Evolutionary conservation across 176 grass and related monocot genomes (phyloP), one percentile per base, ranked within the genome.

Genomic region (Echinochloa phyllopogon): DNA sequence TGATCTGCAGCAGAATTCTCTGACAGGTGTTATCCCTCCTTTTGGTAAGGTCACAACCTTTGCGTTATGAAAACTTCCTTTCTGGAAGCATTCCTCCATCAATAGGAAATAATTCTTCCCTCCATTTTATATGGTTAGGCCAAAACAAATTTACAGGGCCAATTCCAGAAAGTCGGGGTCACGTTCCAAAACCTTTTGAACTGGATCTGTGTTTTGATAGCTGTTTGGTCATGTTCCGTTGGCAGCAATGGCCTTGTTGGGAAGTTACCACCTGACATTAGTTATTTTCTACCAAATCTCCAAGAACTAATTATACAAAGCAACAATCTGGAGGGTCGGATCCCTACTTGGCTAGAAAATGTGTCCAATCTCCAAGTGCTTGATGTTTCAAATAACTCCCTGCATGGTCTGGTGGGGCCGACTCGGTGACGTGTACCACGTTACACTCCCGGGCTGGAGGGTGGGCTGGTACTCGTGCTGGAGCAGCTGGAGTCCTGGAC

Each of bases 201-300:
- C 45, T 86, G 24, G 76, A 86, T 27, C 57, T 86, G 1, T 80
- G 76, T 64, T 27, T 44, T 55, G 80, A 80, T 25, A 74, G n/a
- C 48, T 86, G 69, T 86, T 45, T 40, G 84, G 84, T 1, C 5
- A 64, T 64, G 36, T 80, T 21, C 76, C 77, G n/a, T n/a, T n/a
- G 76, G 57, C 3, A 86, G 44, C 77, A 86, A 86, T 74, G 10
- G 1, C 8, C 84, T 86, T 74, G 57, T 65, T 86, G 76, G 84
- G 20, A 21, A 72, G 6, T 16, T 86, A 12, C 68, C 84, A 44
- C 42, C 57, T 10, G 1, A 80, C 15, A 80, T 86, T n/a, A 76
- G 84, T 0, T 40, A 53, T 45, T 39, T 76, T 55, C n/a, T 86
- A 43, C 68, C 68, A 33, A 64, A 6, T 1, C 65, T 86, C 16